These are phyloP conservation scores for Bromus sterilis DNA, from an alignment of 176 grass and related monocot species.

Conservation along the genomic window DNA sequence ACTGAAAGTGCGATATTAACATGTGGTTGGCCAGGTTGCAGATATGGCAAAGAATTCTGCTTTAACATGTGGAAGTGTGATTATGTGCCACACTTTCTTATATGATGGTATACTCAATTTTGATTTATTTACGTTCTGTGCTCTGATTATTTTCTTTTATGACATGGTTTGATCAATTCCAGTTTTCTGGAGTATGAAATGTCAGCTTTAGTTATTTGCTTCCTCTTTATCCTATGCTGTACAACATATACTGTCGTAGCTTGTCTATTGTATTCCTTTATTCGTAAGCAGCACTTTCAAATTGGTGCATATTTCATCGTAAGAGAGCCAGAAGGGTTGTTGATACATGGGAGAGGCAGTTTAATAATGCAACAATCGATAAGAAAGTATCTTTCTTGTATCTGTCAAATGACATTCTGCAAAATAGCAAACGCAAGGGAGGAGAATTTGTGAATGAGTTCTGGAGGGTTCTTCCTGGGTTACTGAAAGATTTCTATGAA, in stretches of 20 bases:
- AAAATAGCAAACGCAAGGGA: slow-evolving; percentile 97
- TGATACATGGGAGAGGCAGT: slow-evolving; percentile 81
- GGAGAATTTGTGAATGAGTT: slow-evolving; percentile 96
- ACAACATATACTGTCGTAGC: background rate
- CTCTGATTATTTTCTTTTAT: background rate
- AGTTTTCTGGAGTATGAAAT: slow-evolving; percentile 2
- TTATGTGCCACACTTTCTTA: background rate
- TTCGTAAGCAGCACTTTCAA: slow-evolving; percentile 68
- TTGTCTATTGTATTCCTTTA: slow-evolving; percentile 55
- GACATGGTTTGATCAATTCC: background rate
- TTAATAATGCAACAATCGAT: slow-evolving; percentile 57
- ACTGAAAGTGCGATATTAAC: background rate
- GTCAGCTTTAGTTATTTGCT: background rate
- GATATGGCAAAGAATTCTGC: background rate
- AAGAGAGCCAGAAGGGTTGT: slow-evolving; percentile 94
- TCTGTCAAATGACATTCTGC: slow-evolving; percentile 95
- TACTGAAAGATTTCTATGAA: slow-evolving; percentile 68
- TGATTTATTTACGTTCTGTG: background rate
- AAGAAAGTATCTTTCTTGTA: slow-evolving; percentile 82
- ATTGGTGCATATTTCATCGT: slow-evolving; percentile 89
- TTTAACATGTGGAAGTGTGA: background rate
- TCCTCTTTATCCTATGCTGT: background rate
- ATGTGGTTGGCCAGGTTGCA: background rate
- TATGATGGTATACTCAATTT: background rate
- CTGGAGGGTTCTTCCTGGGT: slow-evolving; percentile 90